Conservation (phyloP, 257 asterid genomes). For the Solanum arcanum region DNA sequence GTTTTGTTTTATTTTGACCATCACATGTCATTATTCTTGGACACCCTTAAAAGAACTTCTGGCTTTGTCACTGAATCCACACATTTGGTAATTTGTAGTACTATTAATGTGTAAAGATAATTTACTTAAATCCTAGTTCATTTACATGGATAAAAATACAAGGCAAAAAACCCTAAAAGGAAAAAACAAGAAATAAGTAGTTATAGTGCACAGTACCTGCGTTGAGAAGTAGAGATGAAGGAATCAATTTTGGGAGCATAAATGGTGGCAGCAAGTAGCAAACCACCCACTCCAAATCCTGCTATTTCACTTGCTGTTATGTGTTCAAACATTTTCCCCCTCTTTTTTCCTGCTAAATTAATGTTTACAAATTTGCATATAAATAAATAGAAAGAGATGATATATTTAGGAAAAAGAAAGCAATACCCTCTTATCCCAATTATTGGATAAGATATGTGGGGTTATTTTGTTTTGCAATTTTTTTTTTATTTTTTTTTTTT, state of each 20-base stretch:
- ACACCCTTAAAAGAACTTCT: too few species aligned
- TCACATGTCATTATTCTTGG: too few species aligned
- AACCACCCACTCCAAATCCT: conserved; percentile 78
- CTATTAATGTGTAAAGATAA: too few species aligned
- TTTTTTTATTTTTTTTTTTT: rapidly evolving
- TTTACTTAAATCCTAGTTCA: neutral
- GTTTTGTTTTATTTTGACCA: too few species aligned
- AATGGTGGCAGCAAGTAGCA: conserved; percentile 66
- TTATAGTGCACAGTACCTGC: conserved; percentile 35
- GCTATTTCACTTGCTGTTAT: conserved; percentile 79
- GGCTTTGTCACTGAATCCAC: neutral
- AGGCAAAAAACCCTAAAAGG: neutral
- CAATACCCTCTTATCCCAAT: neutral
- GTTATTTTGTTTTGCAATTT: neutral
- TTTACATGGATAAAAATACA: neutral
- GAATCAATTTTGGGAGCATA: conserved; percentile 79
- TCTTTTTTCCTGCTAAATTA: neutral
- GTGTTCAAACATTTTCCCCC: conserved; percentile 56
- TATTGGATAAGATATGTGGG: neutral
- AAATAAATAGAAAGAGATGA: neutral
- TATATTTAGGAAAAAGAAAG: neutral
- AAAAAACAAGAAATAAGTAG: neutral
- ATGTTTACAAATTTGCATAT: neutral
- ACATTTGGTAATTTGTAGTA: neutral
- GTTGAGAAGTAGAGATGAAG: conserved; percentile 66